Conservation (phyloP, 2,329 filamentous ascomycete species). For the Fusarium tanahbumbuense region DNA sequence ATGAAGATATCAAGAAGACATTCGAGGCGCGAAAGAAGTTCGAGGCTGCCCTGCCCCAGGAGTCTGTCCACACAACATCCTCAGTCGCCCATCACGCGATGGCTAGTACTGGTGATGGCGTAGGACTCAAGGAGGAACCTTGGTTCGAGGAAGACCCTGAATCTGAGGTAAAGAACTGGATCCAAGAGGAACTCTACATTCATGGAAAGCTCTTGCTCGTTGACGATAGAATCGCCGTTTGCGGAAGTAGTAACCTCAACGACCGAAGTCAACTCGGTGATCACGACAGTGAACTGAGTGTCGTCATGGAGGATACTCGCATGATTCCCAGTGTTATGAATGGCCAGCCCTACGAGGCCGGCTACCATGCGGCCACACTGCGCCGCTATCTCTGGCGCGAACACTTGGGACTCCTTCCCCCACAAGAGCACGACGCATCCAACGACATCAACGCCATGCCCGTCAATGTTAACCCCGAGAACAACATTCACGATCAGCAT, state of each 20-base stretch:
- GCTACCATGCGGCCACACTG: constrained; percentile 84
- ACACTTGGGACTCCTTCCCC: constrained; percentile 83
- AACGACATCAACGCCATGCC: constrained; percentile 80
- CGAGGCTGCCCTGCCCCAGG: constrained; percentile 59
- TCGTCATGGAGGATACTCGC: constrained; percentile 88
- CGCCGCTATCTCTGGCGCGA: constrained; percentile 89
- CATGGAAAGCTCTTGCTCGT: constrained; percentile 92
- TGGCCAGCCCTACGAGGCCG: constrained; percentile 79
- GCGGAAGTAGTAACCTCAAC: constrained; percentile 90
- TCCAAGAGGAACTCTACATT: constrained; percentile 96
- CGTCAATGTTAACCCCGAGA: constrained; percentile 73
- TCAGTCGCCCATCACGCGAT: constrained; percentile 83
- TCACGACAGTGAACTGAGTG: constrained; percentile 90
- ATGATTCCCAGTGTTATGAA: constrained; percentile 79
- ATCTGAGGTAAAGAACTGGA: constrained; percentile 85
- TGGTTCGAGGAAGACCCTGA: constrained; percentile 80
- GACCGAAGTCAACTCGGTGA: constrained; percentile 88
- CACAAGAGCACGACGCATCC: constrained; percentile 75
- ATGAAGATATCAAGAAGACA: constrained; percentile 52
- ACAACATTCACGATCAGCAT: constrained; percentile 70
- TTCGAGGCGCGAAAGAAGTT: constrained; percentile 64
- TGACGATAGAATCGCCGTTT: constrained; percentile 86
- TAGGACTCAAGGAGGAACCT: constrained; percentile 71
- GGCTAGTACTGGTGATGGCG: constrained; percentile 65
- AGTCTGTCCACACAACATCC: constrained; percentile 53